Evolutionary conservation across 306 rosid species (phyloP), one percentile per base, ranked within the genome.

Genomic region (Cicer chorassanicum): DNA sequence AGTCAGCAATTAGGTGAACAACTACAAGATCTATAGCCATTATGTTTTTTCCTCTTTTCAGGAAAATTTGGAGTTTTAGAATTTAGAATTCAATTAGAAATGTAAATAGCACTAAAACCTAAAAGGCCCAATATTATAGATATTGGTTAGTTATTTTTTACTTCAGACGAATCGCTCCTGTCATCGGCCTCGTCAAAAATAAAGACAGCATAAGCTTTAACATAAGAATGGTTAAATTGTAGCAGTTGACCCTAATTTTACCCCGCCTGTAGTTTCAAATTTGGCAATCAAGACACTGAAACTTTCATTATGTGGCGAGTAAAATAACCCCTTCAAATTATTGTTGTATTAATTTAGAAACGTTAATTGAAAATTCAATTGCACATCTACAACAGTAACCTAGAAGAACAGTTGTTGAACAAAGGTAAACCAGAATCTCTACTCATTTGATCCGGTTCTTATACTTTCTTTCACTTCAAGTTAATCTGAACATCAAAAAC

Each of bases 381-480:
- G 62, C 6, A 18, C 11, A 36, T 53, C 40, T 39, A 43, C 73
- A 53, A 36, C 18, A 12, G 61, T 53, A 64, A 53, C 61, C 60
- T 49, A 63, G 43, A 42, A 72, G 43, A 36, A 44, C 29, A 53
- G 16, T 29, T 41, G 49, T 18, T 64, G 42, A 53, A 7, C 43
- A 65, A 72, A 54, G 51, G 29, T 16, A 45, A 79, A 78, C 59
- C 73, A 24, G 40, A 71, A 78, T 51, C 44, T 70, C 72, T 70
- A 78, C 29, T 78, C 50, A 70, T 11, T 61, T 60, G 57, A 38
- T 80, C 71, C 51, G 1, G 39, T 49, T 60, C 60, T 65, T 68
- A 80, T 43, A 61, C 80, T 46, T 80, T 59, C 40, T 68, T 66
- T 68, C 50, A 60, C 61, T 68, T 74, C 65, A 43, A 70, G 41